Evolutionary conservation across 495 filamentous ascomycete genomes (phyloP), one percentile per base, ranked within the genome.

Genomic region (Podospora bellae-mahoneyi): DNA sequence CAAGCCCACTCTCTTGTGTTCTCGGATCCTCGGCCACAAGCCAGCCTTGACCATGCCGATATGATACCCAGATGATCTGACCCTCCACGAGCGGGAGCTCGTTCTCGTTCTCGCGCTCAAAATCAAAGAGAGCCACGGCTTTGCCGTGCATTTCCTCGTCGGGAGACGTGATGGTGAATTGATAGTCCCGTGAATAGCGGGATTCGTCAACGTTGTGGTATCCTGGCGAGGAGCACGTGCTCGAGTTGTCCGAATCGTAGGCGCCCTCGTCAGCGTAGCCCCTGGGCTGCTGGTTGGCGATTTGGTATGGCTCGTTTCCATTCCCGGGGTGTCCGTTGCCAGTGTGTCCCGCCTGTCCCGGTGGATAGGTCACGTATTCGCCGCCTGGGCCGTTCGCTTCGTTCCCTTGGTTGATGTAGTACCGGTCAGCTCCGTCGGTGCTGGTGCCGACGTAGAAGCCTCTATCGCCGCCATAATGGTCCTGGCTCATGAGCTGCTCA

Each of bases 101-200:
- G 71, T 97, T 99, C 74, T 97, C 93, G 74, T 98, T 97, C 76
- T 98, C 95, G 28, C 93, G 87, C 64, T 88, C 87, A 77, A 99
- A 99, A 77, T 97, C 92, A 74, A 96, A 99, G 15, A 99, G 84
- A 5, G 95, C 96, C 26, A 99, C 92, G 48, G 94, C 94, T 74
- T 96, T 96, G 56, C 94, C 94, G 75, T 97, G 92, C 92, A 97
- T 96, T 76, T 97, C 94, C 78, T 98, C 94, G 73, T 97, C 94
- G 7, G 94, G 93, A 27, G 92, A 96, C 23, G 92, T 93, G 68
- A 98, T 96, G 5, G 92, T 94, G 73, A 98, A 97, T 72, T 95
- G 91, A 77, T 97, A 97, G 73, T 96, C 92, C 63, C 90, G 87
- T 30, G 92, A 93, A 73, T 92, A 96, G 69, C 92, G 84, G 44